Evolutionary conservation across 1,284 basidiomycete genomes (phyloP).

Genomic region (Puccinia hordei): DNA sequence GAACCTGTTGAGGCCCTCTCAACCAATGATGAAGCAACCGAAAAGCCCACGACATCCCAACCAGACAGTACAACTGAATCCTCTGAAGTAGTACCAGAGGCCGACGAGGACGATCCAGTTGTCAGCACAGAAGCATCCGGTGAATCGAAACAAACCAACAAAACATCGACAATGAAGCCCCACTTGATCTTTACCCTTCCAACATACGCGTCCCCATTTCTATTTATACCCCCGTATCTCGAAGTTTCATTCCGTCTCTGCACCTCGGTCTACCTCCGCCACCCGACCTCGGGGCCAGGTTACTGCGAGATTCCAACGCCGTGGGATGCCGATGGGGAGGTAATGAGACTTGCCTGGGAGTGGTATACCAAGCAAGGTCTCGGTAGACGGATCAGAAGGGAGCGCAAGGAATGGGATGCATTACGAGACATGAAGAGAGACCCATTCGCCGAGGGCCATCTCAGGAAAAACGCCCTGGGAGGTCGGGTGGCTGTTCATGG

Average conservation of each 20-base stretch:
- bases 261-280: constrained; percentile 88
- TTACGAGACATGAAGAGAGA: constrained; percentile 68
- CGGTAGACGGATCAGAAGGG: constrained; percentile 69
- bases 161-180: constrained; percentile 48
- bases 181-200: constrained; percentile 73
- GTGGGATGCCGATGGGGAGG: constrained; percentile 86
- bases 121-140: constrained; percentile 50
- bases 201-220: constrained; percentile 80
- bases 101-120: constrained; percentile 50
- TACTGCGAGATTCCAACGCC: constrained; percentile 92
- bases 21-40: not conserved
- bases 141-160: constrained; percentile 52
- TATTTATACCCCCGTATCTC: constrained; percentile 94
- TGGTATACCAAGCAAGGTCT: constrained; percentile 72
- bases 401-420: constrained; percentile 68
- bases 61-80: not conserved
- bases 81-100: constrained; percentile 33
- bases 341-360: constrained; percentile 82
- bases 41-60: not conserved
- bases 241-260: constrained; percentile 88
- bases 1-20: constrained; percentile 36
- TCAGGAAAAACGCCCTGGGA: constrained; percentile 42
- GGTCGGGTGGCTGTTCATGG: constrained; percentile 49
- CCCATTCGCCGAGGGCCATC: constrained; percentile 46
- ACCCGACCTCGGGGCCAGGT: constrained; percentile 88